Evolutionary conservation across 805 yeast species (phyloP).

Genomic region (Sugiyamaella valdiviana): DNA sequence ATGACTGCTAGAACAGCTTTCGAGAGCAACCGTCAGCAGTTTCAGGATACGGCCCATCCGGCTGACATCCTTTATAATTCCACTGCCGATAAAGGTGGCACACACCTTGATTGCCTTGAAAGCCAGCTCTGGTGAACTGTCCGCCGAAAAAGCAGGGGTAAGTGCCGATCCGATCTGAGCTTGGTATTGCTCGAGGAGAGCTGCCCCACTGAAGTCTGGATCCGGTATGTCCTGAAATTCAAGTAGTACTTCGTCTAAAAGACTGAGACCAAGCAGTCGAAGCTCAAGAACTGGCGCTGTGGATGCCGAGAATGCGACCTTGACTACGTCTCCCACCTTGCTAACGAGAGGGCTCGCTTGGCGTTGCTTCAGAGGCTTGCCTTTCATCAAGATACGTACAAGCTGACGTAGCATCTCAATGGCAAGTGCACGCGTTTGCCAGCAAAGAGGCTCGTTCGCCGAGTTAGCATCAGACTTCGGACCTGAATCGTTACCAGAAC

Average conservation of each 20-base stretch:
- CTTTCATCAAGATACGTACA: constrained; percentile 19
- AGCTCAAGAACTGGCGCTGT: constrained; percentile 60
- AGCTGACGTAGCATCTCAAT: constrained; percentile 28
- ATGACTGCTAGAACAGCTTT: constrained; percentile 40
- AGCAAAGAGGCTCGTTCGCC: constrained; percentile 34
- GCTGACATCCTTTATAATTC: constrained; percentile 42
- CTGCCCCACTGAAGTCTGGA: constrained; percentile 62
- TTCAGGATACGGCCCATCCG: constrained; percentile 53
- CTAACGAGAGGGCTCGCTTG: constrained; percentile 23
- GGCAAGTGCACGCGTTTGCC: constrained; percentile 40
- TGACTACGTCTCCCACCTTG: constrained; percentile 52
- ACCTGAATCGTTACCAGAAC: constrained; percentile 23
- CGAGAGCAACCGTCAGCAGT: constrained; percentile 60
- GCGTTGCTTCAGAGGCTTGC: constrained; percentile 19
- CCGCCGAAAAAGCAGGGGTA: constrained; percentile 74
- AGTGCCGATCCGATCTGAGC: constrained; percentile 90
- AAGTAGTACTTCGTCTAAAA: constrained; percentile 58
- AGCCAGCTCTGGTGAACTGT: constrained; percentile 66
- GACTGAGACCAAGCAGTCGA: constrained; percentile 56
- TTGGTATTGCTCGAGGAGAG: constrained; percentile 83
- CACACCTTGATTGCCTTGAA: constrained; percentile 71
- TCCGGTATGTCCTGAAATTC: constrained; percentile 58
- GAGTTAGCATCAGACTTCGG: constrained; percentile 12
- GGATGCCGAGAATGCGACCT: constrained; percentile 73
- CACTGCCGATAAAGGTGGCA: constrained; percentile 67